Conservation (phyloP, 2,329 filamentous ascomycete species). For the Chrysosporium keratinophilum region DNA sequence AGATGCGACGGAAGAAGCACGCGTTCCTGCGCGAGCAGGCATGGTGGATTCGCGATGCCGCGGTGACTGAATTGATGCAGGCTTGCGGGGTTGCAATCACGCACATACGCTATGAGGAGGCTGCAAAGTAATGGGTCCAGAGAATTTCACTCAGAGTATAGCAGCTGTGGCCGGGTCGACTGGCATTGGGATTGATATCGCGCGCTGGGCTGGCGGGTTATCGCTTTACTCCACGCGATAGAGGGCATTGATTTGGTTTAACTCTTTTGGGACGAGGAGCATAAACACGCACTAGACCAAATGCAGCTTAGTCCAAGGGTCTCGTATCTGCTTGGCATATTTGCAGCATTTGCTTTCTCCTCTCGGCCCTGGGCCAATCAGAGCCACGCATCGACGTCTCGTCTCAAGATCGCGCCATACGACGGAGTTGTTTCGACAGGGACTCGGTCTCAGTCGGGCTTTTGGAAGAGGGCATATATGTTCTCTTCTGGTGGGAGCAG, state of each 20-base stretch:
- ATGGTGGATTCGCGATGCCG: constrained; percentile 21
- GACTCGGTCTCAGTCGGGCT: too few relatives aligned
- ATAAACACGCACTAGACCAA: constrained; percentile 7
- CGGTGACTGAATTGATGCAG: neutral
- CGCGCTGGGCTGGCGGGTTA: neutral
- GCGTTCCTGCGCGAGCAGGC: constrained; percentile 31
- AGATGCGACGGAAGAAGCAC: constrained; percentile 24
- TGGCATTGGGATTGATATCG: neutral
- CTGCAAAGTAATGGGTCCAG: neutral
- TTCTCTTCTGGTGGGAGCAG: neutral
- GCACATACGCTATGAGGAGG: neutral
- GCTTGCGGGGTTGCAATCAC: neutral
- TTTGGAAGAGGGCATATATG: neutral
- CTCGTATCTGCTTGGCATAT: neutral
- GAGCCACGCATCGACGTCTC: neutral
- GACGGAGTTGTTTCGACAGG: too few relatives aligned
- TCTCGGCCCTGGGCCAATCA: neutral
- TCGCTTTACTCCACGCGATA: neutral
- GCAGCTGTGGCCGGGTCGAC: neutral
- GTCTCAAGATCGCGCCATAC: neutral
- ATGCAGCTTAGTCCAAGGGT: neutral
- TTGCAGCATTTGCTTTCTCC: constrained; percentile 1
- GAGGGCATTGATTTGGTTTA: constrained; percentile 9
- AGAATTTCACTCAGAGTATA: neutral
- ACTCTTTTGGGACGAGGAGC: constrained; percentile 7